Conservation (phyloP, 176 grass and related monocot species). For the Phyllostachys edulis region DNA sequence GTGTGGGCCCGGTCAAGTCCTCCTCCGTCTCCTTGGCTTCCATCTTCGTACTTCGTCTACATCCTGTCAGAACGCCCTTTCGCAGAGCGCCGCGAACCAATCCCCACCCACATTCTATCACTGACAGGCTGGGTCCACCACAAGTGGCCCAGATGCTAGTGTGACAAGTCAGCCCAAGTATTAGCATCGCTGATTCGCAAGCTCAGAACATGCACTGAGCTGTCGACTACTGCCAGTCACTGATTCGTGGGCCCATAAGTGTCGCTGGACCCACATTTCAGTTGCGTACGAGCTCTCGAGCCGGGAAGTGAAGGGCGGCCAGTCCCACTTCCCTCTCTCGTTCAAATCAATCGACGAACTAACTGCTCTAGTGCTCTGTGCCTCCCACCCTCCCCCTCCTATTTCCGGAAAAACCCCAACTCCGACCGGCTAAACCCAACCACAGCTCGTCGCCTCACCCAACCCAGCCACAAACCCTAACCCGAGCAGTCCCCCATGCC, state of each 20-base stretch:
- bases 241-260: accelerated
- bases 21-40: neutral
- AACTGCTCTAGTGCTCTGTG: neutral
- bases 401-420: constrained; percentile 35
- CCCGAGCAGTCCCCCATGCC: neutral
- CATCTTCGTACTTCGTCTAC: neutral
- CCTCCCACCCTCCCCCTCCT: neutral
- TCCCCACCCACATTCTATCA: accelerated
- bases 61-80: neutral
- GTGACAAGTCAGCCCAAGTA: neutral
- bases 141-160: accelerated
- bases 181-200: neutral
- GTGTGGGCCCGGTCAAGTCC: neutral
- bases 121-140: neutral
- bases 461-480: constrained; percentile 29
- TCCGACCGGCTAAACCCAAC: constrained; percentile 7
- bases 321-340: neutral
- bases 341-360: constrained; percentile 41
- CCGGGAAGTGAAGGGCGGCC: neutral
- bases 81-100: neutral
- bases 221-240: accelerated
- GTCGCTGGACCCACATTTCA: neutral
- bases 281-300: neutral
- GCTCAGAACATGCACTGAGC: neutral
- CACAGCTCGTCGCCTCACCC: neutral